Evolutionary conservation across 2,329 filamentous ascomycete species (phyloP).

Genomic region (Rhytidhysteron rufulum): DNA sequence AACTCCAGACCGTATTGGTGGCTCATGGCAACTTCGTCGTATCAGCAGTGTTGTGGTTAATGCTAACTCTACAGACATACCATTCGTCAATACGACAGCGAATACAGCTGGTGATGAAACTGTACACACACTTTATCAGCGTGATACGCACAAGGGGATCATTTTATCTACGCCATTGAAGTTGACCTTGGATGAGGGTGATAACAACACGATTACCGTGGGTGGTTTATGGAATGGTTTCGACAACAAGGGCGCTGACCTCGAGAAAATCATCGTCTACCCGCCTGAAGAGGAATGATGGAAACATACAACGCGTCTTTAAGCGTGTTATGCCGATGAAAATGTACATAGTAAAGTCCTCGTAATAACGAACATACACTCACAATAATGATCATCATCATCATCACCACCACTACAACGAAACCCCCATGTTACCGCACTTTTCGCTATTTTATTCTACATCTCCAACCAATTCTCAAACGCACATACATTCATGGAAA

Average conservation of each 20-base stretch:
- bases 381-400: too few species aligned
- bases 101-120: slow-evolving; percentile 45
- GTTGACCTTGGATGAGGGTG: slow-evolving; percentile 51
- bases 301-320: too few species aligned
- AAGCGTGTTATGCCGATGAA: too few species aligned
- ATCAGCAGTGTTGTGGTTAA: slow-evolving; percentile 60
- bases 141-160: slow-evolving; percentile 58
- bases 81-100: too few species aligned
- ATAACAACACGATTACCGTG: slow-evolving; percentile 57
- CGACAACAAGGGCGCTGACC: slow-evolving; percentile 55
- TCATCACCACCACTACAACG: too few species aligned
- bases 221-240: slow-evolving; percentile 56
- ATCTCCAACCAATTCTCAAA: too few species aligned
- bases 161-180: slow-evolving; percentile 56
- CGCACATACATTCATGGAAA: too few species aligned
- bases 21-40: slow-evolving; percentile 57
- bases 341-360: too few species aligned
- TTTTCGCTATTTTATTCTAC: too few species aligned
- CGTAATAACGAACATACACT: too few species aligned
- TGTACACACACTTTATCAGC: slow-evolving; percentile 50
- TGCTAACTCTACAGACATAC: too few species aligned
- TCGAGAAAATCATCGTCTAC: slow-evolving; percentile 59
- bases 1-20: slow-evolving; percentile 56
- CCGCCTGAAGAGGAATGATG: slow-evolving; percentile 52
- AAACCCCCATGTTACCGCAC: too few species aligned